Conservation (phyloP, 2,329 filamentous ascomycete genomes). For the Alternaria triticimaculans region DNA sequence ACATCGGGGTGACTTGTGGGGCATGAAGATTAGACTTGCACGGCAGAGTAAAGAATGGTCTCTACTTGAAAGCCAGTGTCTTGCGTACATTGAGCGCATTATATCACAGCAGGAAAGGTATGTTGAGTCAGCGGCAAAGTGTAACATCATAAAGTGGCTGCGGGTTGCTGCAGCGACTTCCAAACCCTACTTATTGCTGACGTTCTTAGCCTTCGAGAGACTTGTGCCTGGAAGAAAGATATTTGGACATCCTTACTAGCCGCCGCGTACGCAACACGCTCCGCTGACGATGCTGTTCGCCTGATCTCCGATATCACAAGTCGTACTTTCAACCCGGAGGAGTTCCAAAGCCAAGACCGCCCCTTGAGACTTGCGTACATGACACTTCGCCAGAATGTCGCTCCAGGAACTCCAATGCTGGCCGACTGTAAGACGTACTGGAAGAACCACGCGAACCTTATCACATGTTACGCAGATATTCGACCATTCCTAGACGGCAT, state of each 20-base stretch:
- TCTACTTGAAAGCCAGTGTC: constrained; percentile 25
- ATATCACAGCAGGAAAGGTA: constrained; percentile 3
- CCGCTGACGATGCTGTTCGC: constrained; percentile 1
- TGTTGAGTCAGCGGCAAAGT: background rate
- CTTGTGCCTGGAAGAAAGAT: constrained; percentile 26
- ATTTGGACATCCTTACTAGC: constrained; percentile 28
- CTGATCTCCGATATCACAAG: constrained; percentile 15
- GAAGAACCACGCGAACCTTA: constrained; percentile 22
- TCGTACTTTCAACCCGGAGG: constrained; percentile 16
- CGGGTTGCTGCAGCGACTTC: background rate
- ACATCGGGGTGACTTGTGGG: constrained; percentile 31
- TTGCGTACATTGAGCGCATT: constrained; percentile 19
- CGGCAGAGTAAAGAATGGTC: constrained; percentile 19
- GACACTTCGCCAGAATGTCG: constrained; percentile 15
- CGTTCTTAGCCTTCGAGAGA: constrained; percentile 9
- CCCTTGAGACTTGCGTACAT: constrained; percentile 23
- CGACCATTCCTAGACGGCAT: constrained; percentile 29
- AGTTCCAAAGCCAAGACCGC: constrained; percentile 19
- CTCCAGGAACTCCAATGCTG: constrained; percentile 9
- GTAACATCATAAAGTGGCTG: background rate
- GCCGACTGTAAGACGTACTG: constrained; percentile 33
- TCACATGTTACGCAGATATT: constrained; percentile 40
- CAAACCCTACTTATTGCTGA: background rate
- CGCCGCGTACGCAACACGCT: constrained; percentile 12
- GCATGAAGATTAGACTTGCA: constrained; percentile 21